These are phyloP conservation scores for peach (Prunus persica) DNA, from an alignment of 306 rosid species.

Conservation along the genomic window DNA sequence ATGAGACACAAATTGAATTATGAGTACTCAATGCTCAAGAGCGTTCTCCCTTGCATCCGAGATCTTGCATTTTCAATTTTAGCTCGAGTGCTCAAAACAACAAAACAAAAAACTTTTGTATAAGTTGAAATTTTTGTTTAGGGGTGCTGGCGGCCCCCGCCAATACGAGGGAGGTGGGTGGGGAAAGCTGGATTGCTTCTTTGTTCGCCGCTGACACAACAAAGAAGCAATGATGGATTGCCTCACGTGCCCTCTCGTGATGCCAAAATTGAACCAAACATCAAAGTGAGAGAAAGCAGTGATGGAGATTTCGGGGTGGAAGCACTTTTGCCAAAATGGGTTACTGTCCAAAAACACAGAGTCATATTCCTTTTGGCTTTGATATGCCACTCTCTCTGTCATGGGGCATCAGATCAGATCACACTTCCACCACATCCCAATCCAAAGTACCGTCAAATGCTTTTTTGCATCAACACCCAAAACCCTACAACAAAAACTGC, in stretches of 20 bases:
- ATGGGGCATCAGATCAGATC: conserved; percentile 17
- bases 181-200: too few relatives aligned
- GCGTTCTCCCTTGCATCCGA: too few relatives aligned
- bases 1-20: too few relatives aligned
- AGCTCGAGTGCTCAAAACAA: too few relatives aligned
- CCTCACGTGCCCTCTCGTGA: conserved; percentile 28
- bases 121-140: not conserved
- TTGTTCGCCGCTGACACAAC: conserved; percentile 28
- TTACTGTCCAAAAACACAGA: conserved; percentile 21
- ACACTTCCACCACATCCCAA: conserved; percentile 14
- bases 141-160: not conserved
- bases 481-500: not conserved
- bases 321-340: conserved; percentile 26
- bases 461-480: not conserved
- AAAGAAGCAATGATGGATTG: not conserved
- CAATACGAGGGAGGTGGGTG: conserved; percentile 1
- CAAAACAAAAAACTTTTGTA: too few relatives aligned
- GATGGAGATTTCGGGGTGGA: conserved; percentile 7
- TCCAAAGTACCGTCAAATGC: conserved; percentile 1
- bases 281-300: conserved; percentile 4
- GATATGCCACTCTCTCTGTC: conserved; percentile 6
- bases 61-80: too few relatives aligned
- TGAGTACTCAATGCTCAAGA: too few relatives aligned
- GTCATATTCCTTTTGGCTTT: conserved; percentile 15
- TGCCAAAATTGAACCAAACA: conserved; percentile 10